These are phyloP conservation scores for Helicocarpus griseus DNA, from an alignment of 2,329 filamentous ascomycete species.

Conservation along the genomic window DNA sequence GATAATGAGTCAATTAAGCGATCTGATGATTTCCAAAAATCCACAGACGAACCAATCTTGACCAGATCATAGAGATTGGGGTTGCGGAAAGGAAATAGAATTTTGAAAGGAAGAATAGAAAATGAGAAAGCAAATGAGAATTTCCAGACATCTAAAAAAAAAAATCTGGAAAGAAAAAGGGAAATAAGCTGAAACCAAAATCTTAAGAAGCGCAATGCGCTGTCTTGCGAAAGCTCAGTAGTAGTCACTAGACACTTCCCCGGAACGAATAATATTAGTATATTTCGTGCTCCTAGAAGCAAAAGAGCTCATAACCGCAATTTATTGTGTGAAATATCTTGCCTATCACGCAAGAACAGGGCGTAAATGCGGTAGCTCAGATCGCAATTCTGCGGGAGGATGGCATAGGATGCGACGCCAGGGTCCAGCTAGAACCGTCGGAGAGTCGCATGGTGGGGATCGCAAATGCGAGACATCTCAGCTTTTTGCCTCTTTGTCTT, in stretches of 20 bases:
- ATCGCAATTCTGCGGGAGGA: neutral
- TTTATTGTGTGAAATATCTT: neutral
- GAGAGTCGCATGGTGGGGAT: neutral
- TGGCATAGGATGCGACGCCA: neutral
- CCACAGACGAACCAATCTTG: too few species aligned
- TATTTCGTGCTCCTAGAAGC: neutral
- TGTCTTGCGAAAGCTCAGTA: neutral
- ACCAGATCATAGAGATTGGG: neutral
- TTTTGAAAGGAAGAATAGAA: neutral
- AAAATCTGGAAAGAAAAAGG: too few species aligned
- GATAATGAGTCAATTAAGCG: neutral
- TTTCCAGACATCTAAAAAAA: neutral
- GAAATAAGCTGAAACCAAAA: neutral
- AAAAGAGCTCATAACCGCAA: neutral
- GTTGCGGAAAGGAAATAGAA: too few species aligned
- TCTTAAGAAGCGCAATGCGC: neutral
- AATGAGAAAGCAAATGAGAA: neutral
- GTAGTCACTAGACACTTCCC: too few species aligned
- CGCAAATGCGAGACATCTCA: neutral
- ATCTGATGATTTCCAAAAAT: too few species aligned
- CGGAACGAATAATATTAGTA: neutral
- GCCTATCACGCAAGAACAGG: neutral
- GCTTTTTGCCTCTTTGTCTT: too few species aligned
- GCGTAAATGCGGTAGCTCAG: neutral
- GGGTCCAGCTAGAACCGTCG: neutral